These are phyloP conservation scores for Ilex paraguariensis DNA, from an alignment of 305 asterid genomes.

Conservation along the genomic window DNA sequence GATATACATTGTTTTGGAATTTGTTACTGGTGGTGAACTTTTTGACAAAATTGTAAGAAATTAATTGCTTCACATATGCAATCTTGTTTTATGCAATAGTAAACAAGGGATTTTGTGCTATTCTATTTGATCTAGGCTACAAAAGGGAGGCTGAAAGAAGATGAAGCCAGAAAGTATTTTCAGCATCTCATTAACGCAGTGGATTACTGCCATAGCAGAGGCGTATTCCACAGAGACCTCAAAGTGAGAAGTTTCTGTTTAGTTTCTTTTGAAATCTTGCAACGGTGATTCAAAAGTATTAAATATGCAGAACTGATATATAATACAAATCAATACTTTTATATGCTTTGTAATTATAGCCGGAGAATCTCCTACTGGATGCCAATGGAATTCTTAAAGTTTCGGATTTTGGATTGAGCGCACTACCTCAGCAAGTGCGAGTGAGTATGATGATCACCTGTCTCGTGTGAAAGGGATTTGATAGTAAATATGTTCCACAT, in stretches of 20 bases:
- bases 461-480: background rate
- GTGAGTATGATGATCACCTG: constrained; percentile 31
- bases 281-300: too few relatives aligned
- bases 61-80: background rate
- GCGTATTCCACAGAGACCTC: constrained; percentile 43
- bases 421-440: constrained; percentile 98
- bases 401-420: constrained; percentile 95
- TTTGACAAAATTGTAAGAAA: constrained; percentile 81
- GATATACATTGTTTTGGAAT: constrained; percentile 92
- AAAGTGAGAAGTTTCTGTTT: too few relatives aligned
- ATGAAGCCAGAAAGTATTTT: constrained; percentile 40
- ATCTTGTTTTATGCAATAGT: too few relatives aligned
- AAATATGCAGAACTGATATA: too few relatives aligned
- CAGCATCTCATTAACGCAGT: constrained; percentile 41
- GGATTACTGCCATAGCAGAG: constrained; percentile 46
- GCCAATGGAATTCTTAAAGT: constrained; percentile 77
- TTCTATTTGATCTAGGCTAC: constrained; percentile 39
- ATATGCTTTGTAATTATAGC: constrained; percentile 35
- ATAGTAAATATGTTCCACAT: too few relatives aligned
- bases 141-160: constrained; percentile 90
- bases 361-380: constrained; percentile 90
- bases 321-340: too few relatives aligned
- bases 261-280: background rate
- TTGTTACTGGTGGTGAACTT: constrained; percentile 97
- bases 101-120: background rate